Evolutionary conservation across 2,329 filamentous ascomycete genomes (phyloP).

Genomic region (Dothistroma pini): DNA sequence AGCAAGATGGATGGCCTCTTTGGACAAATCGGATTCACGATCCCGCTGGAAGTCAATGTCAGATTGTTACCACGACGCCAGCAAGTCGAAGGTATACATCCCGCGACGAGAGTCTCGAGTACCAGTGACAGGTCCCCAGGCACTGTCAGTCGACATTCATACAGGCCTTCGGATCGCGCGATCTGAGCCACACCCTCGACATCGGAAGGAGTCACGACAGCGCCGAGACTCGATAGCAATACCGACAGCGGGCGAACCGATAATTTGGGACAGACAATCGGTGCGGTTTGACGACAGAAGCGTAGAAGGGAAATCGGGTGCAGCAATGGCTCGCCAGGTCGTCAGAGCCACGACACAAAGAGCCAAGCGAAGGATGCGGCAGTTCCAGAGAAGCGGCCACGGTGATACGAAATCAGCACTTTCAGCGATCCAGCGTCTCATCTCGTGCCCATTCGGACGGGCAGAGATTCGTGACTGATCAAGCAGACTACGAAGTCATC

Average conservation of each 20-base stretch:
- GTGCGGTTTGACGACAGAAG: background rate
- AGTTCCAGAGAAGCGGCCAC: background rate
- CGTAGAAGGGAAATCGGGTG: background rate
- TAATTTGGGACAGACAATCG: background rate
- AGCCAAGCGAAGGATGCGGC: background rate
- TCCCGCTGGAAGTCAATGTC: background rate
- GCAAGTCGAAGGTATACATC: background rate
- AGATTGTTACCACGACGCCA: background rate
- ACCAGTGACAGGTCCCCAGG: background rate
- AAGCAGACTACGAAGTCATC: slow-evolving; percentile 10
- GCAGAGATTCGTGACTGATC: background rate
- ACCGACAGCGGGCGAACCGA: background rate
- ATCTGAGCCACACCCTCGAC: background rate
- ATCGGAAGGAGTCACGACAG: background rate
- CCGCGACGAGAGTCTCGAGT: background rate
- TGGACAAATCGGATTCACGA: background rate
- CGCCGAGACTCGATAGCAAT: background rate
- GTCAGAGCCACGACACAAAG: background rate
- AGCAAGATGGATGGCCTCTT: background rate
- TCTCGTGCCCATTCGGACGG: background rate
- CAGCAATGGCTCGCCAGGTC: background rate
- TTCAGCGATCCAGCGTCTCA: background rate
- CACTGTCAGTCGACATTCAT: background rate
- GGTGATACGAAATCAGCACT: background rate
- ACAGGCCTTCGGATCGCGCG: background rate